Conservation (phyloP, 2,329 filamentous ascomycete genomes). For the Zalaria obscura region DNA sequence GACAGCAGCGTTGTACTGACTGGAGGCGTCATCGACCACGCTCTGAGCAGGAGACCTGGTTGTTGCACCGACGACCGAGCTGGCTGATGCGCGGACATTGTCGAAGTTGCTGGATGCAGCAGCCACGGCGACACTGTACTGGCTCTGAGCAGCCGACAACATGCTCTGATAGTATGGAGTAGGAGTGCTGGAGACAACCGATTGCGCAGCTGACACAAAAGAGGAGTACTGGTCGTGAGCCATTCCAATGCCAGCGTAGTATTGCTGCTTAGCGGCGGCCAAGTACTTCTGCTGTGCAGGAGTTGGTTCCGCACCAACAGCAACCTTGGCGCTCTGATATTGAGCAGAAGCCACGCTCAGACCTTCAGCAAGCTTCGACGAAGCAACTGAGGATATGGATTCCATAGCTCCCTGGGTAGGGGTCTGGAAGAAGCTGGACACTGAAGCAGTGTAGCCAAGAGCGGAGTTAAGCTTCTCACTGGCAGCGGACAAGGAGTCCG, state of each 20-base stretch:
- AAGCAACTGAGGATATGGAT: conserved; percentile 53
- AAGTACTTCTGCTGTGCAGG: conserved; percentile 38
- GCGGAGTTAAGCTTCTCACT: conserved; percentile 44
- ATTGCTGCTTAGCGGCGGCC: conserved; percentile 50
- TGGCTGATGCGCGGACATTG: conserved; percentile 11
- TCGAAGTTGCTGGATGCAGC: conserved; percentile 18
- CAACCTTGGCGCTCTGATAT: conserved; percentile 53
- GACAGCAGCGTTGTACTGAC: conserved; percentile 15
- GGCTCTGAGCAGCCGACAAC: conserved; percentile 43
- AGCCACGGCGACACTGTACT: conserved; percentile 18
- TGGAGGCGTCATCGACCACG: conserved; percentile 15
- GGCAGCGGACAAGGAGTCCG: conserved; percentile 48
- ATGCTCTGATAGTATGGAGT: conserved; percentile 56
- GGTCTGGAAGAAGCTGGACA: conserved; percentile 6
- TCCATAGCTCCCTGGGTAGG: conserved; percentile 35
- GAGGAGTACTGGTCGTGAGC: conserved; percentile 68
- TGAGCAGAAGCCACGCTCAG: conserved; percentile 56
- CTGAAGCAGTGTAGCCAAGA: conserved; percentile 37
- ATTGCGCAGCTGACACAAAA: conserved; percentile 58
- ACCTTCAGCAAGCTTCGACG: conserved; percentile 56
- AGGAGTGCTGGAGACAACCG: conserved; percentile 42
- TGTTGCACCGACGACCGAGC: conserved; percentile 9
- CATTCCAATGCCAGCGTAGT: conserved; percentile 64
- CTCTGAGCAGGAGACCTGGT: conserved; percentile 13
- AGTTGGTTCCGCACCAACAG: conserved; percentile 49